Base-by-base conservation (phyloP, 768 basidiomycete species). In the Mrakia gelida region DNA sequence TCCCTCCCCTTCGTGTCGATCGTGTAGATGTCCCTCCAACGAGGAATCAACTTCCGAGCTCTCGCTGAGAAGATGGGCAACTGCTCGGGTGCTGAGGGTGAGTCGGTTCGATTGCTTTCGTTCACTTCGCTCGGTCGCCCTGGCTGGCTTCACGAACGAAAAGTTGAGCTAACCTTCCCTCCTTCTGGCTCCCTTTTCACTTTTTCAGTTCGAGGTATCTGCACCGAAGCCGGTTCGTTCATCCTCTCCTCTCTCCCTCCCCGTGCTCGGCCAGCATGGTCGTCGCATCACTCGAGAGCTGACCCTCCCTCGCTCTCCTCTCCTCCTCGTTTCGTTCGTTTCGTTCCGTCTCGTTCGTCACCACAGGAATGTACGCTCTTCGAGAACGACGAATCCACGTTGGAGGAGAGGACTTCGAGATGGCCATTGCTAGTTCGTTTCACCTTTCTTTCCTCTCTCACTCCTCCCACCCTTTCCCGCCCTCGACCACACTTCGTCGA, bases 371-470 rank as follows among this genome's bases (percentile, higher is more conserved):
- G 96, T 98, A 97, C 82, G 96, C 96, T 0, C 87, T 99, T 3
- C 89, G 96, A 26, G 96, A 99, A 85, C 89, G 96, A 78, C 87
- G 96, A 80, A 95, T 97, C 80, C 95, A 98, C 84, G 96, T 98
- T 72, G 97, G 95, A 4, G 95, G 97, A 85, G 96, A 98, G 83
- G 96, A 98, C 83, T 98, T 98, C 82, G 97, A 98, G 87, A 95
- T 98, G 86, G 95, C 96, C 49, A 92, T 98, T 18, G 95, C 95
- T 3, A 98, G 97, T 89, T 94, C 92, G 38, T 76, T 56, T 6
- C 16, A 11, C 28, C 9, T 26, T 13, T 3, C 26, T 59, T 62
- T 70, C 73, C 7, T 85, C 26, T 26, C 26, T 84, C 26, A 9
- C 26, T 65, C 18, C 38, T 71, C n/a, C 43, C 23, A n/a, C 13